Conservation (phyloP, 192 early-diverging fungal species). For the Coemansia sp. region DNA sequence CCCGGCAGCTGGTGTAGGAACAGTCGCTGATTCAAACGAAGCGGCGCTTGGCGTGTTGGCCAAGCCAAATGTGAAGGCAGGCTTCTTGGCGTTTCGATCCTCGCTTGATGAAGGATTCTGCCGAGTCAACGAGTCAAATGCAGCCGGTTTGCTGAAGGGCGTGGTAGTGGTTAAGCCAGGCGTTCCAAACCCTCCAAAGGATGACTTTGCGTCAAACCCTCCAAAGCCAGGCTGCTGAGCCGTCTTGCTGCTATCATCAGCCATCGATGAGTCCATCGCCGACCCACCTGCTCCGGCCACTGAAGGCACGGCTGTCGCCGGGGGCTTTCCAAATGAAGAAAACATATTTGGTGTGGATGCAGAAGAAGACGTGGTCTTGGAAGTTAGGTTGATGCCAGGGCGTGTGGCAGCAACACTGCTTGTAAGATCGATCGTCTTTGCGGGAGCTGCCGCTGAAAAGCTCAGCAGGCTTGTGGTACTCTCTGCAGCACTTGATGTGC, state of each 20-base stretch:
- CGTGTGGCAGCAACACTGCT: conserved; percentile 6
- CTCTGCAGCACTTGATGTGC: neutral
- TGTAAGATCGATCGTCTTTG: conserved; percentile 37
- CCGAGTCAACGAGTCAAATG: conserved; percentile 6
- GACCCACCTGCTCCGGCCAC: neutral
- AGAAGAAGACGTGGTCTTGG: neutral
- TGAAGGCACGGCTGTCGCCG: conserved; percentile 5
- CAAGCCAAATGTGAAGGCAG: conserved; percentile 25
- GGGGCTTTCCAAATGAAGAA: conserved; percentile 15
- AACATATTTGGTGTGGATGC: conserved; percentile 13
- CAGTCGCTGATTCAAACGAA: conserved; percentile 35
- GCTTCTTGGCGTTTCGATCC: conserved; percentile 26
- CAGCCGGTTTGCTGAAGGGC: conserved; percentile 11
- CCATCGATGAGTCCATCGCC: neutral
- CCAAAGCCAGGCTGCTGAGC: neutral
- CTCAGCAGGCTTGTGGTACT: neutral
- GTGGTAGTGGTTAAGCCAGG: neutral
- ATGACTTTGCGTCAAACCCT: neutral
- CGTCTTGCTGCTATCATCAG: neutral
- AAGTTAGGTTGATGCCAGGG: neutral
- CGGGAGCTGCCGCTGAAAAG: conserved; percentile 16
- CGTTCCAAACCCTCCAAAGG: neutral
- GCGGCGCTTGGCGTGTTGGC: conserved; percentile 49
- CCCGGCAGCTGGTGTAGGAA: conserved; percentile 34
- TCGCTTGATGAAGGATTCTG: neutral